A percentile compares a stretch with the other conserved stretches of the same genome.
phyloP scores from a whole-genome alignment of 495 filamentous ascomycete genomes.

The Chaetomium tenue region DNA sequence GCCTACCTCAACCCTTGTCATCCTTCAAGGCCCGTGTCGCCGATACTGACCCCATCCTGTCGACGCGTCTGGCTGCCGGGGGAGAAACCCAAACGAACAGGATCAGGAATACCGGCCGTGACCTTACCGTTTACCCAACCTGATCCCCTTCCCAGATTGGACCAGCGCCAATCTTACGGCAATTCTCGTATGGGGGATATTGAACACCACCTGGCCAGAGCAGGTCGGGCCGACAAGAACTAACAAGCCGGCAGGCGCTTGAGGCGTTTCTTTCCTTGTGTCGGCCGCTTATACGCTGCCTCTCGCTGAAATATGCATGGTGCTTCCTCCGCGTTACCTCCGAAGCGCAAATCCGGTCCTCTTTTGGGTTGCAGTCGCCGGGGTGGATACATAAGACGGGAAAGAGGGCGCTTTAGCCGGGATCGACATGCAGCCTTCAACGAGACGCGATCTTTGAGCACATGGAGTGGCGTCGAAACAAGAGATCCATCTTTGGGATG shows the following conservation, averaged over 20 bases:
- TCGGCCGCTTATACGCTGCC: not conserved
- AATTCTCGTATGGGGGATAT: not conserved
- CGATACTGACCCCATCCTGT: not conserved
- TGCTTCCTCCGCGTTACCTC: not conserved
- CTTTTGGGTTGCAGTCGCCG: not conserved
- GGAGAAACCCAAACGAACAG: too few relatives aligned
- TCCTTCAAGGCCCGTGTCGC: not conserved
- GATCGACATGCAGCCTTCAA: not conserved
- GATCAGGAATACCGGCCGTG: not conserved
- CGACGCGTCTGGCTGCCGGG: not conserved
- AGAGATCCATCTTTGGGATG: not conserved
- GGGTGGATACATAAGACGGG: not conserved
- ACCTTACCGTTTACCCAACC: not conserved
- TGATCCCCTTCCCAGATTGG: not conserved
- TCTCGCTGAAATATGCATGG: not conserved
- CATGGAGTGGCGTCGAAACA: not conserved
- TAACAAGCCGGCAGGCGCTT: not conserved
- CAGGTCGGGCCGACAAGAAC: conserved; percentile 10
- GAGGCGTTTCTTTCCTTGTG: not conserved
- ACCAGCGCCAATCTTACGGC: not conserved
- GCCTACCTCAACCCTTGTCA: not conserved
- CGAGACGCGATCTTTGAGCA: not conserved
- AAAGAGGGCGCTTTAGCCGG: conserved; percentile 6
- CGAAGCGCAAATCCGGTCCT: not conserved
- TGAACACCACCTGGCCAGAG: not conserved